Evolutionary conservation across 805 yeast genomes (phyloP).

Genomic region (Wickerhamiella slavikovae): DNA sequence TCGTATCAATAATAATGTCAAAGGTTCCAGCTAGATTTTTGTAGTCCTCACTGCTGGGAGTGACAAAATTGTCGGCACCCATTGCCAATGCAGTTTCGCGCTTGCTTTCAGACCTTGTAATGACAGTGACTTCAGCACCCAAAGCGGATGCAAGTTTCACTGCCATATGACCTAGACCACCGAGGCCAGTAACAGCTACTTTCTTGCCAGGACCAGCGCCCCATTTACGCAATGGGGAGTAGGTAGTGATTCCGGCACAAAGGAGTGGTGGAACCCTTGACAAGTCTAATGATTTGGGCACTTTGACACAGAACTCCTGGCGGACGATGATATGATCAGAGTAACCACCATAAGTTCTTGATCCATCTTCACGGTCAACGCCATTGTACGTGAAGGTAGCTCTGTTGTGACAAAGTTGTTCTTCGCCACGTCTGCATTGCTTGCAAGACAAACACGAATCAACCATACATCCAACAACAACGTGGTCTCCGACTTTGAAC

Average conservation of each 20-base stretch:
- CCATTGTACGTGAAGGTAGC: conserved; percentile 30
- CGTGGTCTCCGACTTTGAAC: conserved; percentile 46
- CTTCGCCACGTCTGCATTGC: conserved; percentile 34
- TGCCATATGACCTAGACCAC: conserved; percentile 45
- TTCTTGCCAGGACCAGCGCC: conserved; percentile 29
- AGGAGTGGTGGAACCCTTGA: conserved; percentile 48
- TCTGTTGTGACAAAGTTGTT: conserved; percentile 31
- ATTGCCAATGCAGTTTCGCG: conserved; percentile 30
- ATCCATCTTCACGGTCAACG: not conserved
- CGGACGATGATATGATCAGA: conserved; percentile 21
- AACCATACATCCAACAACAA: conserved; percentile 60
- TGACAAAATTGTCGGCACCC: conserved; percentile 34
- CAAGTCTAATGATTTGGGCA: conserved; percentile 34
- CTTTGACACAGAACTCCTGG: conserved; percentile 40
- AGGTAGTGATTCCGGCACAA: too few relatives aligned
- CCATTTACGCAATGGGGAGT: conserved; percentile 40
- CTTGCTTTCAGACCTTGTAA: conserved; percentile 31
- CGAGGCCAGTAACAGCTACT: too few relatives aligned
- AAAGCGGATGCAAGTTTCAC: conserved; percentile 37
- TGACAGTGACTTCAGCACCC: conserved; percentile 42
- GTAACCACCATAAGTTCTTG: conserved; percentile 29
- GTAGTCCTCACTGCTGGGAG: conserved; percentile 17
- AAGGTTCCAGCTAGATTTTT: conserved; percentile 14
- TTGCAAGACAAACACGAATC: conserved; percentile 40
- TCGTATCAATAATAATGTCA: conserved; percentile 34